phyloP scores from a whole-genome alignment of 352 stramenopile genomes.

The Pythium myriotylum region DNA sequence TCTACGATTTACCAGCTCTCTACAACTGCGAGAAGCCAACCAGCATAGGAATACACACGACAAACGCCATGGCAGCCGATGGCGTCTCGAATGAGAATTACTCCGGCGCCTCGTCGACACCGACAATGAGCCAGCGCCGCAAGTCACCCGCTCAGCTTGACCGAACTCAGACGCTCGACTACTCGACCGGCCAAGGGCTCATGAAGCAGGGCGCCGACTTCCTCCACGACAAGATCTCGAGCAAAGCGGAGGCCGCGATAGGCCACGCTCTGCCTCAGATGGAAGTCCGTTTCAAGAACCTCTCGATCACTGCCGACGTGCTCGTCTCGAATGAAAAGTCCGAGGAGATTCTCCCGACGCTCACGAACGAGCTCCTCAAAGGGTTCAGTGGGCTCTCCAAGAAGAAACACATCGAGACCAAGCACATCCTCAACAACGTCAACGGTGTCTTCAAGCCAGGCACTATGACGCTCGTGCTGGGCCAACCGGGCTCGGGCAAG shows the following conservation, averaged over 20 bases:
- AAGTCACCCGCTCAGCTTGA: too few relatives aligned
- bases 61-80: too few relatives aligned
- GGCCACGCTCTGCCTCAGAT: constrained; percentile 7
- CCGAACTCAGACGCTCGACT: too few relatives aligned
- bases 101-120: too few relatives aligned
- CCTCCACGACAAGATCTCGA: constrained; percentile 34
- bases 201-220: constrained; percentile 32
- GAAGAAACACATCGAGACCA: constrained; percentile 19
- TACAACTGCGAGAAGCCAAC: too few relatives aligned
- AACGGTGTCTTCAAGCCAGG: constrained; percentile 10
- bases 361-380: constrained; percentile 5
- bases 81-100: too few relatives aligned
- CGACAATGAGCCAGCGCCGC: too few relatives aligned
- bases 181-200: neutral
- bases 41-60: too few relatives aligned
- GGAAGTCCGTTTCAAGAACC: constrained; percentile 41
- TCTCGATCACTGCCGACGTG: constrained; percentile 36
- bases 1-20: too few relatives aligned
- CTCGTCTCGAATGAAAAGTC: constrained; percentile 6
- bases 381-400: constrained; percentile 4
- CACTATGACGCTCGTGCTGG: too few relatives aligned
- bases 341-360: constrained; percentile 9
- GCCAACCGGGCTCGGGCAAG: constrained; percentile 11
- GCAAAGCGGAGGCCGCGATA: constrained; percentile 27
- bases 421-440: constrained; percentile 32